Conservation (phyloP, 2,329 filamentous ascomycete species). For the Hymenoscyphus infarciens region DNA sequence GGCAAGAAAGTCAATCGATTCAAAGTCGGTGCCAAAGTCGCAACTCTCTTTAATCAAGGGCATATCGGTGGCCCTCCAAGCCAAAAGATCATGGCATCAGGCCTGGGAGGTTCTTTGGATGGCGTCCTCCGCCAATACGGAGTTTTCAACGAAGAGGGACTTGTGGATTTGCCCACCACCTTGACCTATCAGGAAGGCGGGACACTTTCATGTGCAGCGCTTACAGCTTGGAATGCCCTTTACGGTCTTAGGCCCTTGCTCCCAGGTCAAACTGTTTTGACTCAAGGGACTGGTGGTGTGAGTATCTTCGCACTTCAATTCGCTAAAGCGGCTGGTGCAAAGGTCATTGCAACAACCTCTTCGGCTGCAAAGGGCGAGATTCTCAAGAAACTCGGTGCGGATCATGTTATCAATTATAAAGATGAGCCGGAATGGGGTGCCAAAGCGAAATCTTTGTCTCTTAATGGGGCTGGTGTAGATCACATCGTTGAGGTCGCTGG, state of each 20-base stretch:
- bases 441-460: conserved; percentile 37
- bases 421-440: conserved; percentile 40
- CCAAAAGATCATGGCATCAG: conserved; percentile 37
- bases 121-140: conserved; percentile 49
- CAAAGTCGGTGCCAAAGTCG: conserved; percentile 54
- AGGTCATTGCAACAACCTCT: conserved; percentile 42
- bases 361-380: conserved; percentile 37
- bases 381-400: conserved; percentile 40
- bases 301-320: conserved; percentile 39
- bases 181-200: conserved; percentile 45
- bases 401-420: conserved; percentile 44
- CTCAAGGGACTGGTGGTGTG: conserved; percentile 44
- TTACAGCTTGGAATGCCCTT: conserved; percentile 57
- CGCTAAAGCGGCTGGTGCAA: conserved; percentile 40
- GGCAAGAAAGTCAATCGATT: conserved; percentile 55
- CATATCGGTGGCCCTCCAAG: conserved; percentile 31
- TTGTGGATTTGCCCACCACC: conserved; percentile 55
- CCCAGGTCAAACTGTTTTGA: conserved; percentile 39
- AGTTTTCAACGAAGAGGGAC: conserved; percentile 51
- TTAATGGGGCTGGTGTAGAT: conserved; percentile 39
- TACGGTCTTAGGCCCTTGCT: conserved; percentile 43
- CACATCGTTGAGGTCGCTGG: conserved; percentile 45
- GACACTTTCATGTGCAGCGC: conserved; percentile 49
- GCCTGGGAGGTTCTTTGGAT: conserved; percentile 53
- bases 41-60: conserved; percentile 56